phyloP scores from a whole-genome alignment of 1,284 basidiomycete genomes.

The Ustilago cynodontis region DNA sequence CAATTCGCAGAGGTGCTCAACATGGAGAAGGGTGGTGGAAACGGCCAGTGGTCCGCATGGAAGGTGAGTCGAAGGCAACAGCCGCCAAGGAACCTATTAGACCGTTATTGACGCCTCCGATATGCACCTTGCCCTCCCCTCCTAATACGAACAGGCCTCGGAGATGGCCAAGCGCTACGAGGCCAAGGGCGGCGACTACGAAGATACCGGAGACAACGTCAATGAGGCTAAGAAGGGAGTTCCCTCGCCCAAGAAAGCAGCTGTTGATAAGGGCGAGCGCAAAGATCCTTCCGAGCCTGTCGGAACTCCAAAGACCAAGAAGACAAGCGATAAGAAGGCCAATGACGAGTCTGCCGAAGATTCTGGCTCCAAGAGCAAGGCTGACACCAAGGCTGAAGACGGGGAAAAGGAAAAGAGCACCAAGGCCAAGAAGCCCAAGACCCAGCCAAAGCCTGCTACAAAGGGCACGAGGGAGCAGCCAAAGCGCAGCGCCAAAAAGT shows the following conservation, averaged over 20 bases:
- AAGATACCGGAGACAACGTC: constrained; percentile 71
- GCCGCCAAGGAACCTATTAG: too few relatives aligned
- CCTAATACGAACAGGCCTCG: constrained; percentile 36
- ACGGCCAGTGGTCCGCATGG: constrained; percentile 71
- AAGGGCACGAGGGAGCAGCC: constrained; percentile 42
- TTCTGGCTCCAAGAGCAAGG: constrained; percentile 25
- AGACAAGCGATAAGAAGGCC: constrained; percentile 10
- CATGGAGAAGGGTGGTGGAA: constrained; percentile 71
- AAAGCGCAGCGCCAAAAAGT: constrained; percentile 50
- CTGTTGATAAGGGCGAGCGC: constrained; percentile 44
- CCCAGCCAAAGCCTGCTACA: constrained; percentile 31
- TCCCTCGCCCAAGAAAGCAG: constrained; percentile 70
- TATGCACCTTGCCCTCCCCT: too few relatives aligned
- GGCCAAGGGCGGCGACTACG: constrained; percentile 71
- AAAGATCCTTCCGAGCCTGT: constrained; percentile 42
- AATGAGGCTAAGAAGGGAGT: constrained; percentile 71
- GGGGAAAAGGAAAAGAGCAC: constrained; percentile 2
- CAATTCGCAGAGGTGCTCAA: constrained; percentile 51
- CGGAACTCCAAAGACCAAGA: constrained; percentile 33
- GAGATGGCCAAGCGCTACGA: constrained; percentile 72
- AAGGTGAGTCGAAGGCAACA: constrained; percentile 39
- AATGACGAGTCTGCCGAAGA: constrained; percentile 18
- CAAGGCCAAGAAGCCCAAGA: constrained; percentile 17
- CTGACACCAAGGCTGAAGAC: constrained; percentile 18
- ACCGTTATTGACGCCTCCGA: too few relatives aligned